Conservation (phyloP, 2,329 filamentous ascomycete genomes). For the Ophiostoma ips region DNA sequence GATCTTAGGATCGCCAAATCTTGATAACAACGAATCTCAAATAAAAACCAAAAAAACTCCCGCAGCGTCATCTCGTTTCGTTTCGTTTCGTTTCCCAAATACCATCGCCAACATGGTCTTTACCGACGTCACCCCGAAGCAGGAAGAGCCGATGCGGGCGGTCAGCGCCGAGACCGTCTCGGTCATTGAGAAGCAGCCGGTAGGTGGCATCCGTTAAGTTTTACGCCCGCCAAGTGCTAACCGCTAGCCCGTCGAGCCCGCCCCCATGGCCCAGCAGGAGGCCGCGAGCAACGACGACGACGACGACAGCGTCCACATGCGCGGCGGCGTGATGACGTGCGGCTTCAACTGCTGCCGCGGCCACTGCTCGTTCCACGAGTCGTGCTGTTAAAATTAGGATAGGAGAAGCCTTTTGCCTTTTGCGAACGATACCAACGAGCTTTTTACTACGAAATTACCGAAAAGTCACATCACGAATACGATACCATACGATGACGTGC, state of each 20-base stretch:
- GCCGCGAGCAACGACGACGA: background rate
- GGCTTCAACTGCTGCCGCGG: constrained; percentile 1
- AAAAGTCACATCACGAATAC: too few relatives aligned
- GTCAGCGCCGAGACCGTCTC: background rate
- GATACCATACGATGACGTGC: too few relatives aligned
- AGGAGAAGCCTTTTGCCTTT: background rate
- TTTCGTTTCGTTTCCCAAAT: too few relatives aligned
- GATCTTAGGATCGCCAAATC: too few relatives aligned
- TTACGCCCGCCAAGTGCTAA: background rate
- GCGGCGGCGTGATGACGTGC: background rate
- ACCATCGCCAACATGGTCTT: background rate
- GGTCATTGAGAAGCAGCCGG: background rate
- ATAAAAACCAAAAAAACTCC: too few relatives aligned
- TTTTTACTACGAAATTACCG: too few relatives aligned
- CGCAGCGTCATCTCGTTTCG: too few relatives aligned
- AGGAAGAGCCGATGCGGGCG: background rate
- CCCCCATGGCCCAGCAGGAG: background rate
- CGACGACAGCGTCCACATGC: background rate
- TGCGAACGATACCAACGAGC: background rate
- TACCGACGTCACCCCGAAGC: background rate
- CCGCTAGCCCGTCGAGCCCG: background rate
- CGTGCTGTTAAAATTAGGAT: background rate
- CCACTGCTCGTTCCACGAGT: background rate
- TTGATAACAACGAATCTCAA: too few relatives aligned
- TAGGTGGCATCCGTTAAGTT: background rate